A percentile compares a stretch with the other conserved stretches of the same genome.
Conservation (phyloP, 352 stramenopile species). For the Salisapilia sapeloensis region DNA sequence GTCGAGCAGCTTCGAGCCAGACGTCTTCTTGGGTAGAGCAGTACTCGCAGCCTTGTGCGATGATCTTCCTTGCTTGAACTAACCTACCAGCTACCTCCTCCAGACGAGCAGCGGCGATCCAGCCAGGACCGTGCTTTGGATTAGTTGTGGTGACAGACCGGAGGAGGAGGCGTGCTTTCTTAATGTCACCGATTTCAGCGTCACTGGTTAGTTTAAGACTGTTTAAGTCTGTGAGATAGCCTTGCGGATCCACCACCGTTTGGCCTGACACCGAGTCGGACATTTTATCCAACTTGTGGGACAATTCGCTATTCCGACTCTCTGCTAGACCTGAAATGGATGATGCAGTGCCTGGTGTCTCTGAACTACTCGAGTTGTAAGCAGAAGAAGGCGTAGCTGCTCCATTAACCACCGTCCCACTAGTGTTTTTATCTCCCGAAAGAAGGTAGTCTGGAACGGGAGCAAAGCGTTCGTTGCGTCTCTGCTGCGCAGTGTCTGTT, state of each 20-base stretch:
- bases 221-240: conserved; percentile 96
- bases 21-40: conserved; percentile 96
- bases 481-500: conserved; percentile 80
- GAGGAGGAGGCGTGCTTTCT: conserved; percentile 94
- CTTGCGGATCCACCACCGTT: conserved; percentile 95
- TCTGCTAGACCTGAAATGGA: conserved; percentile 82
- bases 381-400: conserved; percentile 25
- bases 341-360: conserved; percentile 49
- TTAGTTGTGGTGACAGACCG: conserved; percentile 96
- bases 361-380: too few species aligned
- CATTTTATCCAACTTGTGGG: conserved; percentile 94
- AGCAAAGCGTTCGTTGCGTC: conserved; percentile 89
- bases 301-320: conserved; percentile 86
- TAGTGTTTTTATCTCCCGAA: conserved; percentile 19
- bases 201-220: conserved; percentile 86
- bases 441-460: conserved; percentile 91
- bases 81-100: conserved; percentile 96
- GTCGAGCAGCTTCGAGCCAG: conserved; percentile 94
- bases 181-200: conserved; percentile 95
- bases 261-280: conserved; percentile 91
- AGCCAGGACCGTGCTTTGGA: conserved; percentile 95
- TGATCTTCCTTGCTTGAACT: conserved; percentile 93
- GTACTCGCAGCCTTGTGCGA: conserved; percentile 92
- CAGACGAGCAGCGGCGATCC: conserved; percentile 96
- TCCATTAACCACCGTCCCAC: conserved; percentile 16